Conservation (phyloP, 2,329 filamentous ascomycete species). For the Sphaceloma murrayae region DNA sequence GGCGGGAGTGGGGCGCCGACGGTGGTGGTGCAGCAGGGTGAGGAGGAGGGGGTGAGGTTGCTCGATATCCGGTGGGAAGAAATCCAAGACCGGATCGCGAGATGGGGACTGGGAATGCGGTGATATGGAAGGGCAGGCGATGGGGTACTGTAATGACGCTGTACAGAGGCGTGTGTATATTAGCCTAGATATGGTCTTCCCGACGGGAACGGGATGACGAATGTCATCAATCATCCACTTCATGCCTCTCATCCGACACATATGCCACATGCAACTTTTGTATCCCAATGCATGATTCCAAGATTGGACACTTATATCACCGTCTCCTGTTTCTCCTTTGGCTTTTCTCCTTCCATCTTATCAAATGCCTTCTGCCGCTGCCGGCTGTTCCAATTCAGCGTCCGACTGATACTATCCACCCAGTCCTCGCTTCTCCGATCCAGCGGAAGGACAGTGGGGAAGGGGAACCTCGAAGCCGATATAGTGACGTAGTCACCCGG, state of each 20-base stretch:
- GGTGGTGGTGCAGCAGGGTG: constrained; percentile 86
- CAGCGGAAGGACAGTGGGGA: constrained; percentile 60
- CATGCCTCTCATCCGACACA: too few relatives aligned
- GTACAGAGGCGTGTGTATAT: too few relatives aligned
- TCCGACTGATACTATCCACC: constrained; percentile 71
- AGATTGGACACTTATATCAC: constrained; percentile 4
- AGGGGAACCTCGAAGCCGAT: constrained; percentile 69
- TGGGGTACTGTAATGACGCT: too few relatives aligned
- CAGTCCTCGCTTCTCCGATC: constrained; percentile 65
- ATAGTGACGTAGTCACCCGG: constrained; percentile 80
- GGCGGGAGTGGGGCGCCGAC: constrained; percentile 79
- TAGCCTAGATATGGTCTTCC: too few relatives aligned
- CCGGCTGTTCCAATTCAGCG: constrained; percentile 71
- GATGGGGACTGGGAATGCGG: constrained; percentile 68
- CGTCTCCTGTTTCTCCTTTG: constrained; percentile 5
- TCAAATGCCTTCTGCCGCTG: constrained; percentile 60
- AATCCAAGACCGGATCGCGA: constrained; percentile 75
- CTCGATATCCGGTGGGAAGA: constrained; percentile 72
- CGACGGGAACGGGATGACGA: too few relatives aligned
- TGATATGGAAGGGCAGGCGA: too few relatives aligned
- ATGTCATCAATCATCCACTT: too few relatives aligned
- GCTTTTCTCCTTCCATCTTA: constrained; percentile 10
- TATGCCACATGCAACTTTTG: too few relatives aligned
- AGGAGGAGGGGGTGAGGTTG: constrained; percentile 58
- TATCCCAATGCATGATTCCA: too few relatives aligned